These are phyloP conservation scores for Exsudoporus frostii DNA, from an alignment of 768 basidiomycete genomes.

Conservation along the genomic window DNA sequence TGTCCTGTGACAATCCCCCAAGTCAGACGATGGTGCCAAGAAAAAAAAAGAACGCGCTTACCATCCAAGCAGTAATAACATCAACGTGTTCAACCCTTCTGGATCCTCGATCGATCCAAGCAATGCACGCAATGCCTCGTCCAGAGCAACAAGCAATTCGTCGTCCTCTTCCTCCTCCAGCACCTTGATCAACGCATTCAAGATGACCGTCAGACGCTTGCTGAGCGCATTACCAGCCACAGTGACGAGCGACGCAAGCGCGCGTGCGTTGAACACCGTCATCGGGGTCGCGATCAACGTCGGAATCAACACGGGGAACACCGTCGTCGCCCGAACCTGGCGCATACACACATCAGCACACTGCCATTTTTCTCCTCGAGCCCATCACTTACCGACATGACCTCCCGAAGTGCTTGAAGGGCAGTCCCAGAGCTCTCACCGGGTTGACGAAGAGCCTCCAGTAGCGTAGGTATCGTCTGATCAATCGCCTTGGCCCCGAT, in stretches of 20 bases:
- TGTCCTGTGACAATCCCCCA: slow-evolving; percentile 51
- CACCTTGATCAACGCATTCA: slow-evolving; percentile 77
- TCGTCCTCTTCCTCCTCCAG: slow-evolving; percentile 67
- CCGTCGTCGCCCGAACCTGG: slow-evolving; percentile 88
- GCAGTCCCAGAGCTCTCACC: slow-evolving; percentile 95
- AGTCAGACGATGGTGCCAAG: not conserved
- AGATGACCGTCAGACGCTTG: slow-evolving; percentile 72
- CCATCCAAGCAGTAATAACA: slow-evolving; percentile 89
- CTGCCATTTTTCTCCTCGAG: not conserved
- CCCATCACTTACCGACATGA: slow-evolving; percentile 71
- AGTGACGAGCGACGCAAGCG: slow-evolving; percentile 84
- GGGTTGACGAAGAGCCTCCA: slow-evolving; percentile 91
- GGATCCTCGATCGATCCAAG: slow-evolving; percentile 76
- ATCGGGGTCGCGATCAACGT: slow-evolving; percentile 88
- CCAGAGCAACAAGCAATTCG: slow-evolving; percentile 66
- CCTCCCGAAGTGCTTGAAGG: slow-evolving; percentile 86
- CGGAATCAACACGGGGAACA: slow-evolving; percentile 96
- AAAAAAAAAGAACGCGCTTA: slow-evolving; percentile 35
- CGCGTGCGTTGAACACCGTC: slow-evolving; percentile 92
- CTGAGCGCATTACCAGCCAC: slow-evolving; percentile 92
- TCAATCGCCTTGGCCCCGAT: slow-evolving; percentile 92
- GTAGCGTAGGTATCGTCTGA: slow-evolving; percentile 90
- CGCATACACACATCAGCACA: not conserved
- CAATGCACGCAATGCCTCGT: slow-evolving; percentile 72
- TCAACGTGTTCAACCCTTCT: slow-evolving; percentile 87